Conservation (phyloP, 345 rosid species). For the Geranium rotundifolium region DNA sequence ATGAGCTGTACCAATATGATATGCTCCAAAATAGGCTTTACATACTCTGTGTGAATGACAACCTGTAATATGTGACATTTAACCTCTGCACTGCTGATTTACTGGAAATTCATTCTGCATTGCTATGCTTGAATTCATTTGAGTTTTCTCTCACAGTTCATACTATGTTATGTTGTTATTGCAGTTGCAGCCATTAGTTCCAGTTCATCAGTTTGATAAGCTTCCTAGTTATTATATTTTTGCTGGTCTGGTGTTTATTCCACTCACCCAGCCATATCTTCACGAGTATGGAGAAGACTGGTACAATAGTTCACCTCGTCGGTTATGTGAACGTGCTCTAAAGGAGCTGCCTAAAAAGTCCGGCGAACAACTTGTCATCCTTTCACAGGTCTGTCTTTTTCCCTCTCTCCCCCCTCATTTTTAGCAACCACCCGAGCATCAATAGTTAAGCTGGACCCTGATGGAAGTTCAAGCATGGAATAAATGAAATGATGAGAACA, state of each 20-base stretch:
- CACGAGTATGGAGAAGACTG: slow-evolving; percentile 92
- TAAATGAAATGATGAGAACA: too few relatives aligned
- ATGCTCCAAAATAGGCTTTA: background rate
- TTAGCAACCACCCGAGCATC: too few relatives aligned
- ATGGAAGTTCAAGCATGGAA: too few relatives aligned
- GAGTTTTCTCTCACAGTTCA: background rate
- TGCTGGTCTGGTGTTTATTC: slow-evolving; percentile 82
- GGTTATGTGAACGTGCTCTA: slow-evolving; percentile 65
- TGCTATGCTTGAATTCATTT: background rate
- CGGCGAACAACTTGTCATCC: slow-evolving; percentile 70
- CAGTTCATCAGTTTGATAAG: slow-evolving; percentile 79
- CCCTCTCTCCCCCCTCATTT: too few relatives aligned
- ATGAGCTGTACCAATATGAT: too few relatives aligned
- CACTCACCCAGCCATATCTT: slow-evolving; percentile 82
- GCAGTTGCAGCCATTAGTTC: slow-evolving; percentile 82
- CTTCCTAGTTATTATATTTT: slow-evolving; percentile 88
- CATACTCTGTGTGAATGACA: background rate
- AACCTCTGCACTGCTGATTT: background rate
- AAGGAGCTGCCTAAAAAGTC: slow-evolving; percentile 62
- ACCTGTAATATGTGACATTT: background rate
- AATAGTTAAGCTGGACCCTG: too few relatives aligned
- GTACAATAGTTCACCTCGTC: slow-evolving; percentile 79
- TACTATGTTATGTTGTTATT: slow-evolving; percentile 4
- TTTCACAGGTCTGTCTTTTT: slow-evolving; percentile 58
- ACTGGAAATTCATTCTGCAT: background rate